Evolutionary conservation across 2,329 filamentous ascomycete species (phyloP).

Genomic region (Fusarium brevicatenulatum): DNA sequence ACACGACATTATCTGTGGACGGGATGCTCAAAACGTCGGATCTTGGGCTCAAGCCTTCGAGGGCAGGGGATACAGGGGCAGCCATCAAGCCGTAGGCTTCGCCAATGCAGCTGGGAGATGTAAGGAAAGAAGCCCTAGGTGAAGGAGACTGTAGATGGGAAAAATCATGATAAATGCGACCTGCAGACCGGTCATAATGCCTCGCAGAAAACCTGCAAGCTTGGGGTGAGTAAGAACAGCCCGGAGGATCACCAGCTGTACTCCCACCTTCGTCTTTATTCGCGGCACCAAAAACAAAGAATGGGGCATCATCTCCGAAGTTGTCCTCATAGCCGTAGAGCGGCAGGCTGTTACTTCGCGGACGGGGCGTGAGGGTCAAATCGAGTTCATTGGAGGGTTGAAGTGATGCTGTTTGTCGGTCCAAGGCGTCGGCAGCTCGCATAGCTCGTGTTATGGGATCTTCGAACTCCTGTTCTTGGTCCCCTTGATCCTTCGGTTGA

Average conservation of each 20-base stretch:
- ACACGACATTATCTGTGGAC: constrained; percentile 51
- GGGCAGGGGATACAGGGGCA: constrained; percentile 28
- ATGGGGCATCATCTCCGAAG: constrained; percentile 57
- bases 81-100: constrained; percentile 45
- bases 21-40: constrained; percentile 50
- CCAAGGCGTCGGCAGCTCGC: constrained; percentile 67
- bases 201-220: constrained; percentile 46
- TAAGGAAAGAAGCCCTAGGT: constrained; percentile 19
- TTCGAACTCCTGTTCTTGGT: constrained; percentile 42
- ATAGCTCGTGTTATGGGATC: constrained; percentile 66
- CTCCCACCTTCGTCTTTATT: constrained; percentile 39
- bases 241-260: constrained; percentile 20
- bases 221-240: constrained; percentile 26
- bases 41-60: constrained; percentile 45
- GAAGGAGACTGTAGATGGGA: constrained; percentile 37
- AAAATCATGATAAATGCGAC: constrained; percentile 37
- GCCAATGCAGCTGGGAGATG: constrained; percentile 49
- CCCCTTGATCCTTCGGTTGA: constrained; percentile 29
- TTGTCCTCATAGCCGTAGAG: constrained; percentile 57
- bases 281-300: constrained; percentile 59
- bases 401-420: constrained; percentile 64
- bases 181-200: constrained; percentile 43
- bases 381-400: constrained; percentile 62
- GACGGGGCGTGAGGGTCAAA: constrained; percentile 52
- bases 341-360: constrained; percentile 62